Base-by-base conservation (phyloP, 2,329 filamentous ascomycete genomes). In the Ustulina deusta region DNA sequence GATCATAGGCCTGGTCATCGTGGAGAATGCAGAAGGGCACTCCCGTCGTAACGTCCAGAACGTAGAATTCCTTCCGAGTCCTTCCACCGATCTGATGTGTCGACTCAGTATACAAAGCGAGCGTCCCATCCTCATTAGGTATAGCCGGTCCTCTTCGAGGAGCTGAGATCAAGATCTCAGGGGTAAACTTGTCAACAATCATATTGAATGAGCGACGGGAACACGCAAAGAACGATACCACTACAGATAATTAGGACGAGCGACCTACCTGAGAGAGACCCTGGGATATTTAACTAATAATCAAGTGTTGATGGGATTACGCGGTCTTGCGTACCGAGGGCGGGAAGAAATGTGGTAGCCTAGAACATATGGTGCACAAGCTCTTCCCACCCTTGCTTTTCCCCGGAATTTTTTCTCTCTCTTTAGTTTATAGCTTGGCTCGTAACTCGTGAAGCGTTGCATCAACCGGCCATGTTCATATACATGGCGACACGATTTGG, bases 91-190 rank as follows among this genome's bases (percentile, higher is more conserved):
- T 63, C 27, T 52, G 49, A 42, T 83, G 78, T 29, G 77, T 78
- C 6, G 79, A 78, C 52, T 83, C 72, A 20, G 80, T 81, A 72
- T 80, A 81, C 46, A 85, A 73, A 7, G 81, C 77, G 13, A 80
- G 78, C 4, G 81, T 77, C 61, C 82, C 81, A 63, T 79, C 79
- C 25, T 79, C 74, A 62, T 80, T 82, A 9, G 81, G 80, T 6
- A 84, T 76, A 1, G 79, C 80, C n/a, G 75, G 67, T 25, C 74
- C 73, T 36, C 77, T 74, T 34, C 74, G 74, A 42, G 78, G 78
- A 3, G 73, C 72, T 38, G 68, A 74, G 49, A 79, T 70, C 49
- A 81, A 71, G 4, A 71, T 62, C 68, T 81, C 78, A 11, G 79
- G 74, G 17, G 78, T 80, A 64, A 80, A 72, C 38, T 76, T 74